Base-by-base conservation (phyloP, 805 yeast genomes). In the Saturnispora besseyi region DNA sequence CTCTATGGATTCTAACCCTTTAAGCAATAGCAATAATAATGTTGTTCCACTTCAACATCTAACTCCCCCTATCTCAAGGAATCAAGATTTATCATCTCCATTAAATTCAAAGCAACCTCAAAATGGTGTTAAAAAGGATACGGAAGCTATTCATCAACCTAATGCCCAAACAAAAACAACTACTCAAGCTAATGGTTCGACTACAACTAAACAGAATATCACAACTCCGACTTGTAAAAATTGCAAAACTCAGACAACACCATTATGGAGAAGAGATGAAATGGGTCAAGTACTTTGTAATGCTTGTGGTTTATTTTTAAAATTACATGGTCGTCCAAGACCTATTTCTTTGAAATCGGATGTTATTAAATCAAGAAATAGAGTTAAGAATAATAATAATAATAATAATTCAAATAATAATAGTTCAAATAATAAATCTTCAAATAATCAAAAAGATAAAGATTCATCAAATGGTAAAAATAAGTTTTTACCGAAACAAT, bases 251-350 rank as follows among this genome's bases (percentile, higher is more conserved):
- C 85, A 88, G 51, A 90, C 93, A 1, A 90, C 98, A 2, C 97
- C 98, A 1, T 71, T 90, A 29, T 90, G 97, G 97, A 77, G 97
- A 66, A 75, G 97, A 55, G 96, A 90, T 67, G 96, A 89, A 60
- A 79, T 86, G 10, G 95, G 95, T 13, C 84, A 82, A 59, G 95
- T 90, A 32, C 74, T 90, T 44, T 90, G 98, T 66, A 90, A 90
- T 69, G 98, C 98, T 9, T 88, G 96, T 70, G 96, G 96, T 0
- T 71, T 88, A 45, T 88, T 88, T 60, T 69, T 89, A 52, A 90
- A 90, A 67, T 75, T 90, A 40, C 98, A 90, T 62, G 96, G 96
- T 24, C 78, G 95, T 48, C 87, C 96, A 36, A 75, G 98, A 59
- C 97, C 98, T 5, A 89, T 89, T 49, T 81, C 89, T 24, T 72